Base-by-base conservation (phyloP, 106 monocot genomes). In the Dendrobium catenatum region DNA sequence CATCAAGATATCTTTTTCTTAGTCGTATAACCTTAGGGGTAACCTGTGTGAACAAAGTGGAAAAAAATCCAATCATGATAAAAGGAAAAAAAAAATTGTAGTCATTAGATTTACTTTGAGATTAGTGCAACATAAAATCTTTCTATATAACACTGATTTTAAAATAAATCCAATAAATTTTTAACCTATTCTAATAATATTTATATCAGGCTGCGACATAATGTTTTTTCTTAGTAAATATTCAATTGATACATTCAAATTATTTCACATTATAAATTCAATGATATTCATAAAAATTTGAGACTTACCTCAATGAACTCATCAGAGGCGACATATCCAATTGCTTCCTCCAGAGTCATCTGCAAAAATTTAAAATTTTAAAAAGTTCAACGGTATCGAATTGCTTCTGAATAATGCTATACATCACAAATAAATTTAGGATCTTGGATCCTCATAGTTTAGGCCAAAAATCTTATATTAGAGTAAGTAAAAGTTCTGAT, bases 321-420 rank as follows among this genome's bases (percentile, higher is more conserved):
- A 83, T 97, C 94, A 17, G 94, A 78, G 68, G 97, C 94, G 51
- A 97, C 97, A 88, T 97, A 97, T 24, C 97, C 97, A 80, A 97
- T 97, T 31, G 97, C 94, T 78, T 94, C 94, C 78, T 97, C 97
- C 61, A 97, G 76, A 75, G 90, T 89, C 94, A 94, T 92, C 96
- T 97, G 90, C 83, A 87, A 2, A 75, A 80, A 19, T 88, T 78
- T 49, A 76, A 76, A 42, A 9, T 44, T 43, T 20, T 20, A 61
- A 20, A 18, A 16, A 58, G 16, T 58, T 58, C 7, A 48, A 48
- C 11, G 48, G 48, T 48, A 1, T 10, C 48, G 48, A 48, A 48
- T 7, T 48, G 48, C 48, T 48, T 48, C 1, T 9, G 48, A 48
- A 48, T 7, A 11, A 48, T 11, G 11, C 7, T 48, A 48, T 48